Conservation (phyloP, 306 rosid species). For the Begonia peltatifolia region DNA sequence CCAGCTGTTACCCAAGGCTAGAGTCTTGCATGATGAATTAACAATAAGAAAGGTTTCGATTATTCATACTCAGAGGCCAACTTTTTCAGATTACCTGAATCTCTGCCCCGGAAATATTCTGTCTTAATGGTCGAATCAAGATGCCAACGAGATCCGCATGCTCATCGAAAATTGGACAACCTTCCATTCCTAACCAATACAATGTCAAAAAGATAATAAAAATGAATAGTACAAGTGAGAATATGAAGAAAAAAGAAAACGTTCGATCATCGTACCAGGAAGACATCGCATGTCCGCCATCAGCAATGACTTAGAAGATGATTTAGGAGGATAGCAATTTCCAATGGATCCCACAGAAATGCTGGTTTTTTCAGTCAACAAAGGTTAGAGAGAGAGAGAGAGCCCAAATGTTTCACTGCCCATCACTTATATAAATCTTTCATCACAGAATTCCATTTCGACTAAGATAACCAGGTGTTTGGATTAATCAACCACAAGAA, state of each 20-base stretch:
- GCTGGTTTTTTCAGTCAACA: slow-evolving; percentile 32
- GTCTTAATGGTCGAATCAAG: slow-evolving; percentile 73
- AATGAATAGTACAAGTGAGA: background rate
- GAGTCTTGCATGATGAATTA: slow-evolving; percentile 52
- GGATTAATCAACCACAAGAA: too few species aligned
- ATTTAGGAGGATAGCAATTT: slow-evolving; percentile 69
- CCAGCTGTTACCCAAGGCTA: slow-evolving; percentile 85
- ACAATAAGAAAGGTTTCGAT: slow-evolving; percentile 26
- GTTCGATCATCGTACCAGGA: slow-evolving; percentile 60
- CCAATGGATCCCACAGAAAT: slow-evolving; percentile 73
- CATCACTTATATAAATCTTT: too few species aligned
- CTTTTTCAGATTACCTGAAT: slow-evolving; percentile 56
- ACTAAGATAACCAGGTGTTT: too few species aligned
- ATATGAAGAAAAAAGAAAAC: slow-evolving; percentile 13
- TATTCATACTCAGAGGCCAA: slow-evolving; percentile 9
- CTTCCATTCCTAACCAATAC: slow-evolving; percentile 73
- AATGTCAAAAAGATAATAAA: slow-evolving; percentile 23
- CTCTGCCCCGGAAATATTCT: slow-evolving; percentile 67
- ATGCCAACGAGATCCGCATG: slow-evolving; percentile 54
- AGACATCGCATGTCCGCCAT: slow-evolving; percentile 92
- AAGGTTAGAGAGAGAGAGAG: slow-evolving; percentile 13
- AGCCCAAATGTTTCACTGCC: too few species aligned
- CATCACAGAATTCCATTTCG: too few species aligned
- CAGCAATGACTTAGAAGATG: slow-evolving; percentile 52
- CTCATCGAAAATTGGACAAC: slow-evolving; percentile 73